Evolutionary conservation across 2,329 filamentous ascomycete species (phyloP).

Genomic region (Aspergillus felis): DNA sequence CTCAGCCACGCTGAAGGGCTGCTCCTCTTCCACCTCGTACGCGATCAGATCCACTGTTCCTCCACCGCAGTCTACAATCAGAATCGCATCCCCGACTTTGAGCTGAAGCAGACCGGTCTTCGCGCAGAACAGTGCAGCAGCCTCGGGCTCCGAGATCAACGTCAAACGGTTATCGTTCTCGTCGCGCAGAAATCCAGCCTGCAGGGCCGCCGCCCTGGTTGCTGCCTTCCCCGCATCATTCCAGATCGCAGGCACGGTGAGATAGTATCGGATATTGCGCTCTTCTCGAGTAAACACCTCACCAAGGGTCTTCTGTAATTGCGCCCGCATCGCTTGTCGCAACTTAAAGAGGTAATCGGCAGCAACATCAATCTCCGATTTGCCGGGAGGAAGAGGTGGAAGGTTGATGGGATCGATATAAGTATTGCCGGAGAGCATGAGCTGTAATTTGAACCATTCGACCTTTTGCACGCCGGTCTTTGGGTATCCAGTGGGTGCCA

Average conservation of each 20-base stretch:
- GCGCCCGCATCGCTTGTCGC: constrained; percentile 91
- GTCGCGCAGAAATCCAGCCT: constrained; percentile 92
- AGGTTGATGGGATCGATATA: constrained; percentile 99
- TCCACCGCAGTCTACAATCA: constrained; percentile 97
- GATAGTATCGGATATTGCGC: constrained; percentile 94
- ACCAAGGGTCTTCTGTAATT: constrained; percentile 91
- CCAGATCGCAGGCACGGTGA: constrained; percentile 99
- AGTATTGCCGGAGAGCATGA: constrained; percentile 97
- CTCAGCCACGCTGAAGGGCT: constrained; percentile 93
- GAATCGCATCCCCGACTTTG: constrained; percentile 96
- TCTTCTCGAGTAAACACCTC: constrained; percentile 98
- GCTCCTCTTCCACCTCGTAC: constrained; percentile 97
- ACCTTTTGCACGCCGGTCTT: constrained; percentile 98
- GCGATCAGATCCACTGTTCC: constrained; percentile 98
- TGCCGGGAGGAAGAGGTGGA: constrained; percentile 91
- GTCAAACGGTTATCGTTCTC: constrained; percentile 97
- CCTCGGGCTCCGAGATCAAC: constrained; percentile 92
- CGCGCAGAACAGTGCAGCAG: constrained; percentile 93
- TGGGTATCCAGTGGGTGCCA: constrained; percentile 94
- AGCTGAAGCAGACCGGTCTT: constrained; percentile 94
- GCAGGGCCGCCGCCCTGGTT: constrained; percentile 90
- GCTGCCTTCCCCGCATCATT: constrained; percentile 98
- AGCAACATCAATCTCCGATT: constrained; percentile 98
- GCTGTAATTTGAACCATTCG: constrained; percentile 99
- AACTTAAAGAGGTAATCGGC: constrained; percentile 99